phyloP scores from a whole-genome alignment of 2,329 filamentous ascomycete genomes.

The Stachybotrys echinatus region DNA sequence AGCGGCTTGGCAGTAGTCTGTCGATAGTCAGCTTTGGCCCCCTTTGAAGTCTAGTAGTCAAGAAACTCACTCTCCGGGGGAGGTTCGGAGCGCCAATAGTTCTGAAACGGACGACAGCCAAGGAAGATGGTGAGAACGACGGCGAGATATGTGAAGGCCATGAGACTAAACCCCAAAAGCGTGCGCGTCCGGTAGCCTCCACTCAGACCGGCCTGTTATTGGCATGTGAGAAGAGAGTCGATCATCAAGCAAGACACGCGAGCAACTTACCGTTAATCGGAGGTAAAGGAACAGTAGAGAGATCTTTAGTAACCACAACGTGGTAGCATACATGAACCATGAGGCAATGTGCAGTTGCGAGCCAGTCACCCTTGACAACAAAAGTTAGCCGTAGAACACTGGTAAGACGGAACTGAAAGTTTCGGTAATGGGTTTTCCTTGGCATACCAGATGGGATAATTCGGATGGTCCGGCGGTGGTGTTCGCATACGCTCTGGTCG shows the following conservation, averaged over 20 bases:
- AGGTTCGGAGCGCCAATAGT: background rate
- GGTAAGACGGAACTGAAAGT: background rate
- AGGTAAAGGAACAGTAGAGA: background rate
- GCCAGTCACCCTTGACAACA: background rate
- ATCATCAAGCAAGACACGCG: background rate
- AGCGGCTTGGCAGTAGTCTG: slow-evolving; percentile 11
- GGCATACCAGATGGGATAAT: background rate
- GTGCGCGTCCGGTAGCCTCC: background rate
- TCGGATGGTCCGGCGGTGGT: background rate
- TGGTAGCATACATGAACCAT: background rate
- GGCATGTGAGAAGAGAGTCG: background rate
- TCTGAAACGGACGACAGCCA: background rate
- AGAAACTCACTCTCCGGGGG: background rate
- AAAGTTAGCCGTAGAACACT: background rate
- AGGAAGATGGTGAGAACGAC: background rate
- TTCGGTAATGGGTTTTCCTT: background rate
- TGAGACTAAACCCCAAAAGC: background rate
- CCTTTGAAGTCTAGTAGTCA: background rate
- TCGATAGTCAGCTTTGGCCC: background rate
- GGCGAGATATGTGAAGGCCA: background rate
- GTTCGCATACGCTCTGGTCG: background rate
- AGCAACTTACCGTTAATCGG: background rate
- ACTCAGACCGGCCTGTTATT: background rate
- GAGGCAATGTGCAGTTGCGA: background rate
- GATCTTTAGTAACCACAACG: background rate